Percentiles rank a stretch among this genome's conserved stretches.
Evolutionary conservation across 495 filamentous ascomycete genomes (phyloP).

Genomic region (Glutinoglossum americanum): DNA sequence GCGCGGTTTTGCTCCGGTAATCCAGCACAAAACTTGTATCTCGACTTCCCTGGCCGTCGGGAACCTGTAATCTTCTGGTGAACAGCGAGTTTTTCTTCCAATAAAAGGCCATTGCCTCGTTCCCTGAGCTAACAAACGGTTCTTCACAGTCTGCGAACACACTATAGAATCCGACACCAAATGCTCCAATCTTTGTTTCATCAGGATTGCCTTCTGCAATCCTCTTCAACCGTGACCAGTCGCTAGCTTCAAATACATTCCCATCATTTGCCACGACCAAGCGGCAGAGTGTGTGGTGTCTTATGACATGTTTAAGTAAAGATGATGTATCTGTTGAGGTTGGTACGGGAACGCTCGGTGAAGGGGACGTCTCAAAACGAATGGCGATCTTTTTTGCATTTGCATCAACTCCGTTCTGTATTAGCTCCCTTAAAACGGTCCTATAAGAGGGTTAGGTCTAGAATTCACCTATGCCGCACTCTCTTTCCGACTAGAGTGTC

Average conservation of each 20-base stretch:
- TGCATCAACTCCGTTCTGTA: conserved; percentile 96
- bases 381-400: conserved; percentile 75
- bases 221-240: conserved; percentile 84
- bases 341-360: conserved; percentile 50
- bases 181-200: conserved; percentile 96
- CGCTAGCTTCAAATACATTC: conserved; percentile 57
- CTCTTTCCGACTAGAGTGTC: too few species aligned
- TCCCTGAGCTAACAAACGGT: conserved; percentile 81
- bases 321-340: conserved; percentile 40
- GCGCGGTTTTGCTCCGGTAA: conserved; percentile 68
- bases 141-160: conserved; percentile 97
- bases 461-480: too few species aligned
- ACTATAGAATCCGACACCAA: conserved; percentile 96
- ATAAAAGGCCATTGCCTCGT: conserved; percentile 91
- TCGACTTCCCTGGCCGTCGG: conserved; percentile 20
- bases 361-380: conserved; percentile 73
- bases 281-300: conserved; percentile 62
- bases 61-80: conserved; percentile 56
- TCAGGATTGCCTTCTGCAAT: conserved; percentile 98
- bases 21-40: conserved; percentile 85
- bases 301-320: conserved; percentile 58
- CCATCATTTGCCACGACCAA: conserved; percentile 83
- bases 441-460: conserved; percentile 9
- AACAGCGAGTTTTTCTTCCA: conserved; percentile 94
- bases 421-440: conserved; percentile 66